phyloP scores from a whole-genome alignment of 768 basidiomycete genomes.

The Vishniacozyma victoriae region DNA sequence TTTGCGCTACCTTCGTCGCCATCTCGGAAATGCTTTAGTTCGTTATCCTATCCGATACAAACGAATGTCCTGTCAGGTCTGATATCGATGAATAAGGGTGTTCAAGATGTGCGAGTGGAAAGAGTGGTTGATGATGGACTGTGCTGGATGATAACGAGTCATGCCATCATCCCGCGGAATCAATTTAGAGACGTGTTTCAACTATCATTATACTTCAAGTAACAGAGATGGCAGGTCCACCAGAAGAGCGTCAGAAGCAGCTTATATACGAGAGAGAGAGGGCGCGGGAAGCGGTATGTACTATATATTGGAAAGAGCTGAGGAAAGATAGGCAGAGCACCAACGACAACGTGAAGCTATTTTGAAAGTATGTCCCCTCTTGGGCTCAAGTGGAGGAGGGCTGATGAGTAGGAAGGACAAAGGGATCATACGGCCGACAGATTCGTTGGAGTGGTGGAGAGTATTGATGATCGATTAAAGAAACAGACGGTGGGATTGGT shows the following conservation, averaged over 20 bases:
- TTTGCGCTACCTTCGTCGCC: conserved; percentile 45
- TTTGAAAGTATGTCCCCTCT: conserved; percentile 11
- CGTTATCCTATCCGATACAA: no score
- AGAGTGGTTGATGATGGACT: no score
- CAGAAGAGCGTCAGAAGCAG: conserved; percentile 20
- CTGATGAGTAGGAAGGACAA: conserved; percentile 62
- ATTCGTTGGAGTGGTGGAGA: conserved; percentile 90
- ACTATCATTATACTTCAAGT: no score
- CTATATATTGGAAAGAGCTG: conserved; percentile 68
- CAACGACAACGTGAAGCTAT: conserved; percentile 34
- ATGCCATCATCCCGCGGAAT: no score
- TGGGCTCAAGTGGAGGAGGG: not conserved
- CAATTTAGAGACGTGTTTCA: no score
- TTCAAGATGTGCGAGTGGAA: no score
- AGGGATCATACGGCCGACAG: conserved; percentile 79
- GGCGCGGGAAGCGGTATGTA: conserved; percentile 48
- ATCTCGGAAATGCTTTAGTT: no score
- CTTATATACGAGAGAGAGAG: conserved; percentile 72
- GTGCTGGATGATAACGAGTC: no score
- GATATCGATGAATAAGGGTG: no score
- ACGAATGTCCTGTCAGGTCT: no score
- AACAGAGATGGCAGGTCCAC: no score
- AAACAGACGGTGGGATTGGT: conserved; percentile 87
- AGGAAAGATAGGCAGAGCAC: conserved; percentile 54
- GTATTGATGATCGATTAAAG: conserved; percentile 88